Percentiles rank a stretch among this genome's conserved stretches.
These are phyloP conservation scores for Nepenthes alata DNA, from an alignment of 179 eudicot species.

Conservation along the genomic window DNA sequence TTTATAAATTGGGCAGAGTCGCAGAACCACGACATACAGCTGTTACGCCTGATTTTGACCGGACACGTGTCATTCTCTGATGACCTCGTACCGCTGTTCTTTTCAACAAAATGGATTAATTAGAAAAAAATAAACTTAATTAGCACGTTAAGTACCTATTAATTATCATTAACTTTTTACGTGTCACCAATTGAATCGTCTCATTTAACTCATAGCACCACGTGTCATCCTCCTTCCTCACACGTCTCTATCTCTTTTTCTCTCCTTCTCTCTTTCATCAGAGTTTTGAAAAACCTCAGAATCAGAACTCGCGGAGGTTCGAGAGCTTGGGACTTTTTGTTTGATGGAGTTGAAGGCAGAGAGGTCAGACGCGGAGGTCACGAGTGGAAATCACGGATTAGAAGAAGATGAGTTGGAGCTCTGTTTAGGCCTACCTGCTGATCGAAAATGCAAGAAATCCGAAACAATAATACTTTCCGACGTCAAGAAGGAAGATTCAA, in stretches of 20 bases:
- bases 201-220: slow-evolving; percentile 25
- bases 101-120: too few species aligned
- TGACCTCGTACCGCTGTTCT: too few species aligned
- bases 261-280: slow-evolving; percentile 3
- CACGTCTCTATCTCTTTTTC: background rate
- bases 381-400: background rate
- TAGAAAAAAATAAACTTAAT: too few species aligned
- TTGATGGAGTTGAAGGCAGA: slow-evolving; percentile 5
- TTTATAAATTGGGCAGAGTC: too few species aligned
- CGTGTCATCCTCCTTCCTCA: slow-evolving; percentile 24
- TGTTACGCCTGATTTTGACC: too few species aligned
- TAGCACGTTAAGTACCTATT: too few species aligned
- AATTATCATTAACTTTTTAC: slow-evolving; percentile 5
- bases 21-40: too few species aligned
- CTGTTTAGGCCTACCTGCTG: slow-evolving; percentile 33
- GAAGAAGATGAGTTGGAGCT: slow-evolving; percentile 43
- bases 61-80: too few species aligned
- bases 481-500: too few species aligned
- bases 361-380: slow-evolving; percentile 2
- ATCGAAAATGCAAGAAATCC: too few species aligned
- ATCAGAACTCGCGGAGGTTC: background rate
- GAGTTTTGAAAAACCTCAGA: background rate
- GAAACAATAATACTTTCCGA: too few species aligned
- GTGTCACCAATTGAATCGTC: slow-evolving; percentile 26
- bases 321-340: background rate